phyloP scores from a whole-genome alignment of 2,329 filamentous ascomycete species.

The Colletotrichum falcatum region DNA sequence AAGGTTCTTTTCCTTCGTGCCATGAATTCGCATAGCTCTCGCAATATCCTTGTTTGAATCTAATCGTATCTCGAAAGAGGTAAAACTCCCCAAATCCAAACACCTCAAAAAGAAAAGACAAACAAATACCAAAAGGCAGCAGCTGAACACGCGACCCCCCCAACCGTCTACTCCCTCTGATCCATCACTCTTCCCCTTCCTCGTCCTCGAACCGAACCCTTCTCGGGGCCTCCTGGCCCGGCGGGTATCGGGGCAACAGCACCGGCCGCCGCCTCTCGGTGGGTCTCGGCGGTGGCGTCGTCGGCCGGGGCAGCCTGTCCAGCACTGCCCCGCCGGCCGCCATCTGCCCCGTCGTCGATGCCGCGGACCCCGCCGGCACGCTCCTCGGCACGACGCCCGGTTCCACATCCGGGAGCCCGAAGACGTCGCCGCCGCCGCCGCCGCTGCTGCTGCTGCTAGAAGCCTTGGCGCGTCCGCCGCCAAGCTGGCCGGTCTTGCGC shows the following conservation, averaged over 20 bases:
- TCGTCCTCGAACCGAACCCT: slow-evolving; percentile 11
- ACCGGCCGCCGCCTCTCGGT: background rate
- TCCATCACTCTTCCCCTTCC: background rate
- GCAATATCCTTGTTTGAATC: background rate
- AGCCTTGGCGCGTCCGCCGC: background rate
- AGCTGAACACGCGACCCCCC: background rate
- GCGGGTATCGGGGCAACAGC: slow-evolving; percentile 1
- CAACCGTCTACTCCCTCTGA: background rate
- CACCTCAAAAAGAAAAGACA: background rate
- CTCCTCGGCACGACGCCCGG: slow-evolving; percentile 26
- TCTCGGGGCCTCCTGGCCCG: background rate
- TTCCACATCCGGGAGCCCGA: slow-evolving; percentile 1
- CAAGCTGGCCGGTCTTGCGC: background rate
- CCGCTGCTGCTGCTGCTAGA: no score
- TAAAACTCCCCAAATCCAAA: background rate
- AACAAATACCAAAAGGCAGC: background rate
- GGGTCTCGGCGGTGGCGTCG: background rate
- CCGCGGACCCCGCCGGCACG: slow-evolving; percentile 7
- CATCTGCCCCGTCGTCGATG: background rate
- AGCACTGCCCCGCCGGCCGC: background rate
- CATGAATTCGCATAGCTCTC: background rate
- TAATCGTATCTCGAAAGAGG: background rate
- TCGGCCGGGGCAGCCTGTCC: background rate
- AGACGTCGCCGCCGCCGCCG: background rate
- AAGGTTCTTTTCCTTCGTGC: no score